Base-by-base conservation (phyloP, 768 basidiomycete species). In the Tylopilus vinaceipallidus region DNA sequence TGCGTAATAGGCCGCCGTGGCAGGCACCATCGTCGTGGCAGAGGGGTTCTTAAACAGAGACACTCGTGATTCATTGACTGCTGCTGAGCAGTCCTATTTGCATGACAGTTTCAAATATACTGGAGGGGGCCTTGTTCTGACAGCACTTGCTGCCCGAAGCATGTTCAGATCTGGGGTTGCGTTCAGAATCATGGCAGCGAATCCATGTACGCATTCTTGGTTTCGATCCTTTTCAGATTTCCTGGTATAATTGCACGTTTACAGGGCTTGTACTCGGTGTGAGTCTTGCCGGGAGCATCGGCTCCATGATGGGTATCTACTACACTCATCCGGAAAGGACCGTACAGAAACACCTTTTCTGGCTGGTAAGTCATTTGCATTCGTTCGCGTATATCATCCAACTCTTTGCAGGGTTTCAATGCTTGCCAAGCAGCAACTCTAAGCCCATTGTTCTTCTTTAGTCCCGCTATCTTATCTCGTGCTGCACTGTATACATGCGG, bases 401-500 rank as follows among this genome's bases (percentile, higher is more conserved):
- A 61, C 35, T 47, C 39, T 30, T 20, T 14, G 6, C 4, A 90
- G 87, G 84, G 83, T 4, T 95, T 95, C 70, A 90, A 93, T 55
- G 84, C 78, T 4, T 90, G 82, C 65, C 92, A 95, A 71, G 89
- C 89, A 7, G 86, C 89, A 7, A 90, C 88, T 3, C 74, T 95
- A 35, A 88, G 86, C 54, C 92, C 92, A 3, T 66, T 95, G n/a
- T 92, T 91, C 73, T 93, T 95, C 77, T 68, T 93, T 39, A 84
- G 76, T 60, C 92, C 92, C 3, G 90, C 88, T 12, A 79, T 95
- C 54, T 77, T 95, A 42, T 86, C 86, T 16, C 83, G 92, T 26
- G 92, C 92, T 9, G 92, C 90, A 6, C 72, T 95, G 3, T 95
- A 95, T 70, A 94, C 92, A 0, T 78, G 83, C 32, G 91, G 91